Evolutionary conservation across 352 stramenopile species (phyloP).

Genomic region (Hyaloperonospora brassicae): DNA sequence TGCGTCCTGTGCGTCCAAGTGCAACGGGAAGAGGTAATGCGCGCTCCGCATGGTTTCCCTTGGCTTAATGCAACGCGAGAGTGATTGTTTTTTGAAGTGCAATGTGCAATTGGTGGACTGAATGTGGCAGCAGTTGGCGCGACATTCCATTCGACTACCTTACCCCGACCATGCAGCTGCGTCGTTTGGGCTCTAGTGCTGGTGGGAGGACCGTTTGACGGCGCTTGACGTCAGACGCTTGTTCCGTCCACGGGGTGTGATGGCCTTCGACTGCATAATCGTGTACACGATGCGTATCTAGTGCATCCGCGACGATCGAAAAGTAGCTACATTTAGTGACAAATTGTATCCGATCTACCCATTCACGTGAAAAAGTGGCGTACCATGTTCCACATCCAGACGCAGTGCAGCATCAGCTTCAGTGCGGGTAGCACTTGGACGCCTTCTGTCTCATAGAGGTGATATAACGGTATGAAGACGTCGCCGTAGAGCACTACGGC

Average conservation of each 20-base stretch:
- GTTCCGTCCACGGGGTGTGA: conserved; percentile 12
- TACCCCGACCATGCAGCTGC: neutral
- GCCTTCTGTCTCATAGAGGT: conserved; percentile 11
- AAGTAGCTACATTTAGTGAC: neutral
- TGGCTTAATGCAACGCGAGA: conserved; percentile 20
- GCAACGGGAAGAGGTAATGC: conserved; percentile 51
- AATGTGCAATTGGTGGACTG: conserved; percentile 25
- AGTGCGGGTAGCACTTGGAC: conserved; percentile 4
- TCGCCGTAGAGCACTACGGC: conserved; percentile 52
- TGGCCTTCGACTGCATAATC: conserved; percentile 27
- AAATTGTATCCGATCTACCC: neutral
- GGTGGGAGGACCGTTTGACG: neutral
- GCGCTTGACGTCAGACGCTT: conserved; percentile 4
- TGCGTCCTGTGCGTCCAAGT: conserved; percentile 26
- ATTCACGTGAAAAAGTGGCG: conserved; percentile 4
- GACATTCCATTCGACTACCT: neutral
- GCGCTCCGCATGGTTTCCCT: conserved; percentile 38
- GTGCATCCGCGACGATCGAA: neutral
- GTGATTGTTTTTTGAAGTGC: conserved; percentile 16
- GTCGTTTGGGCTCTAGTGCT: neutral
- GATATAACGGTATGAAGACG: conserved; percentile 34
- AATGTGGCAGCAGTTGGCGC: conserved; percentile 20
- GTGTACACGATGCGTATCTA: conserved; percentile 13
- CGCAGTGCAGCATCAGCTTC: conserved; percentile 30
- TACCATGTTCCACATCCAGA: conserved; percentile 38